A percentile compares a stretch with the other conserved stretches of the same genome.
phyloP scores from a whole-genome alignment of 306 rosid species.

The Vigna hirtella region DNA sequence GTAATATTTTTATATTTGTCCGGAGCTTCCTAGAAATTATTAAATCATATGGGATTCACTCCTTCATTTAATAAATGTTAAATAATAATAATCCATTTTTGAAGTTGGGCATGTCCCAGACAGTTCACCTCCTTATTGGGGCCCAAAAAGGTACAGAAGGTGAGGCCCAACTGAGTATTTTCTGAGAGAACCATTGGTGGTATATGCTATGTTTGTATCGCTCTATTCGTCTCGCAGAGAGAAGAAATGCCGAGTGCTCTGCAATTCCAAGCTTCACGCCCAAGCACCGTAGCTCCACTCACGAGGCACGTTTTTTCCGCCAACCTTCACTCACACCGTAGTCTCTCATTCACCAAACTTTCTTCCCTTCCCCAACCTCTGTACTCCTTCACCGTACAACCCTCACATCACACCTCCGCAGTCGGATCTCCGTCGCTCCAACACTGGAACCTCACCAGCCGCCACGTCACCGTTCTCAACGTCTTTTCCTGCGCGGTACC shows the following conservation, averaged over 20 bases:
- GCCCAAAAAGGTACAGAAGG: background rate
- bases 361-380: slow-evolving; percentile 41
- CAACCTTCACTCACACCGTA: slow-evolving; percentile 29
- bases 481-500: slow-evolving; percentile 73
- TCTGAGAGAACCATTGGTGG: background rate
- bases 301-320: slow-evolving; percentile 24
- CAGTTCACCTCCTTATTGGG: too few relatives aligned
- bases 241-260: slow-evolving; percentile 55
- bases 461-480: slow-evolving; percentile 76
- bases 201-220: background rate
- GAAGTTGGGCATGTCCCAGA: too few relatives aligned
- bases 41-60: too few relatives aligned
- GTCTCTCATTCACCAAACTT: slow-evolving; percentile 31
- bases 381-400: slow-evolving; percentile 44
- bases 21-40: too few relatives aligned
- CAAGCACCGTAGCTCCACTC: slow-evolving; percentile 29
- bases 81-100: too few relatives aligned
- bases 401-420: slow-evolving; percentile 55
- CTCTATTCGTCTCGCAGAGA: background rate
- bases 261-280: slow-evolving; percentile 52
- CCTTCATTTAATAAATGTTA: too few relatives aligned
- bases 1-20: too few relatives aligned
- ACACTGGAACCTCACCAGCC: slow-evolving; percentile 64
- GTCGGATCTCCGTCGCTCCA: slow-evolving; percentile 57
- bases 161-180: background rate